Percentiles rank a stretch among this genome's conserved stretches.
Conservation (phyloP, 306 rosid species). For the Canavalia gladiata region DNA sequence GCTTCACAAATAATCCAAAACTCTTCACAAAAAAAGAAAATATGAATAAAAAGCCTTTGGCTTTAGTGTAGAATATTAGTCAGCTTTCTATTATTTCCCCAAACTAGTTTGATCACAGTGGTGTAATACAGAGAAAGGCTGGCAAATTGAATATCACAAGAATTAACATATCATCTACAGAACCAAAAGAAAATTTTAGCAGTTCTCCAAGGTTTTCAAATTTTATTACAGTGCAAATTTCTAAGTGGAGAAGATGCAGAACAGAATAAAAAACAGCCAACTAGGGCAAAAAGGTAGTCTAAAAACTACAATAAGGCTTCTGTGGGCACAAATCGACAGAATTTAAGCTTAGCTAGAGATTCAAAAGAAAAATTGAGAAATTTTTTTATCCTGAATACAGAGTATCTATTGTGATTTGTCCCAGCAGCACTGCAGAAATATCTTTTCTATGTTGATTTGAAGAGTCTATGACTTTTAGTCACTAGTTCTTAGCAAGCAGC, state of each 20-base stretch:
- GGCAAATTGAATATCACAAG: not conserved
- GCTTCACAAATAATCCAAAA: slow-evolving; percentile 14
- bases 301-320: not conserved
- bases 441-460: slow-evolving; percentile 16
- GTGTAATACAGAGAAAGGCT: not conserved
- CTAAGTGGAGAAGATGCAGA: not conserved
- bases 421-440: not conserved
- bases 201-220: not conserved
- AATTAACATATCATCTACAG: slow-evolving; percentile 1
- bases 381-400: not conserved
- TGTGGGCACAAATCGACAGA: not conserved
- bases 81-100: slow-evolving; percentile 25
- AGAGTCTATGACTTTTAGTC: not conserved
- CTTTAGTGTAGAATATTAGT: not conserved
- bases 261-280: slow-evolving; percentile 7
- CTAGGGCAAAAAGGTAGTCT: not conserved
- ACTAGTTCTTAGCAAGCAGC: slow-evolving; percentile 7
- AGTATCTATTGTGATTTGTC: not conserved
- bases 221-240: not conserved
- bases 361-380: not conserved
- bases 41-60: not conserved
- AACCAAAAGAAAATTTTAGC: not conserved
- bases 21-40: slow-evolving; percentile 3
- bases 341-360: not conserved
- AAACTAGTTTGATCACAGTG: slow-evolving; percentile 5